A percentile compares a stretch with the other conserved stretches of the same genome.
Evolutionary conservation across 2,329 filamentous ascomycete species (phyloP).

Genomic region (Botrytis paeoniae): DNA sequence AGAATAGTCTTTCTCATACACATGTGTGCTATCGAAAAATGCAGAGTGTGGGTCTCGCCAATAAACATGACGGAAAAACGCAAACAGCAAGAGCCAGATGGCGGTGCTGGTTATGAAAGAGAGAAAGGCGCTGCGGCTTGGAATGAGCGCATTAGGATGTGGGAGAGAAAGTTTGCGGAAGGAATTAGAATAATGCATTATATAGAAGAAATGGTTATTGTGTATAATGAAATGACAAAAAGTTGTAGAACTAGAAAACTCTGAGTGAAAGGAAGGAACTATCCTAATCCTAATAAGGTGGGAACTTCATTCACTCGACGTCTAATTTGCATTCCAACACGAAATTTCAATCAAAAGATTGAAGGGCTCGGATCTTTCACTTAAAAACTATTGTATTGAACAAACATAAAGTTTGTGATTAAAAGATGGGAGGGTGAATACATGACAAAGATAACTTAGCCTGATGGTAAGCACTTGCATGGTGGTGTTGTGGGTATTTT

Average conservation of each 20-base stretch:
- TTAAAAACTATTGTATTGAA: not conserved
- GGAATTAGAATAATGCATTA: not conserved
- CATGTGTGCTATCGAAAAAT: slow-evolving; percentile 25
- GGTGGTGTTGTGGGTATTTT: not conserved
- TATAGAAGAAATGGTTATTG: not conserved
- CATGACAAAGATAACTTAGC: not conserved
- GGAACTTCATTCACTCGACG: not conserved
- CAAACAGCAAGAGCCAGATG: slow-evolving; percentile 18
- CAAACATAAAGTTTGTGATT: not conserved
- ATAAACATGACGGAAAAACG: slow-evolving; percentile 20
- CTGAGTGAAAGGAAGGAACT: not conserved
- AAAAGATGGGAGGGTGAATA: not conserved
- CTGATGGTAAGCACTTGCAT: not conserved
- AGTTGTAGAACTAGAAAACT: not conserved
- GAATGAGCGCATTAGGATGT: not conserved
- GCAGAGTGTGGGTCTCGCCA: slow-evolving; percentile 29
- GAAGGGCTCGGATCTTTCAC: not conserved
- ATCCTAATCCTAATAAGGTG: not conserved
- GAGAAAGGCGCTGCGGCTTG: not conserved
- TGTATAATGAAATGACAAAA: not conserved
- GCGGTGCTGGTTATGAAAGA: not conserved
- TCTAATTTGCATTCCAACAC: not conserved
- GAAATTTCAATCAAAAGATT: not conserved
- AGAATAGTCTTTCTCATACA: slow-evolving; percentile 27
- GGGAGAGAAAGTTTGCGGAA: not conserved